Evolutionary conservation across 768 basidiomycete genomes (phyloP), one percentile per base, ranked within the genome.

Genomic region (Termitomyces sp.): DNA sequence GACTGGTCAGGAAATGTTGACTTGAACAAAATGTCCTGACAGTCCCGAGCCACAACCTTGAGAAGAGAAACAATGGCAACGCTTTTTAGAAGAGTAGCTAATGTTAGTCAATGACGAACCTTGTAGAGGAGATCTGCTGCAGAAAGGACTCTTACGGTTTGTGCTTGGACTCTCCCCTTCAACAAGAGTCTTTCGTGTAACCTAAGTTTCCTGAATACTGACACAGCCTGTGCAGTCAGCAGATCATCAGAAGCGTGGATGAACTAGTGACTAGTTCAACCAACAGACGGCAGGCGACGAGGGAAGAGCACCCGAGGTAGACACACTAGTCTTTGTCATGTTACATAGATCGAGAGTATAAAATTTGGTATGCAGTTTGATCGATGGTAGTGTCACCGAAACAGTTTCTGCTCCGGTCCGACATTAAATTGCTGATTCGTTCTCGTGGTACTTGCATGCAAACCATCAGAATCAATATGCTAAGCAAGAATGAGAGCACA

Each of bases 171-270:
- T 32, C 30, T 9, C 8, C 9, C 30, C 30, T 32, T 32, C 30
- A 1, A 2, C 15, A 4, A 60, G 60, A 28, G 11, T 58, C 47
- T 21, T 54, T 61, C 7, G 50, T 65, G 22, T 69, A 73, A 15
- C 73, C 73, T 32, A 74, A 28, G 46, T 71, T 75, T 32, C 74
- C 72, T 24, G 73, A 76, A 67, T 73, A 75, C 1, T 72, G 69
- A 14, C 60, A 72, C 68, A 24, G 74, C 74, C 58, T 77, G 74
- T 8, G 30, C 30, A 32, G 30, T 2, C 10, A 32, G 30, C 30
- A 41, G 15, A 40, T n/a, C 26, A 17, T 48, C 42, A 28, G 34
- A 30, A 35, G 21, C 30, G 42, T 41, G 48, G 14, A 49, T 44
- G 24, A 45, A 24, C 32, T 22, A 50, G 22, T 17, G 32, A 40